Evolutionary conservation across 495 filamentous ascomycete species (phyloP), one percentile per base, ranked within the genome.

Genomic region (Penicillium desertorum): DNA sequence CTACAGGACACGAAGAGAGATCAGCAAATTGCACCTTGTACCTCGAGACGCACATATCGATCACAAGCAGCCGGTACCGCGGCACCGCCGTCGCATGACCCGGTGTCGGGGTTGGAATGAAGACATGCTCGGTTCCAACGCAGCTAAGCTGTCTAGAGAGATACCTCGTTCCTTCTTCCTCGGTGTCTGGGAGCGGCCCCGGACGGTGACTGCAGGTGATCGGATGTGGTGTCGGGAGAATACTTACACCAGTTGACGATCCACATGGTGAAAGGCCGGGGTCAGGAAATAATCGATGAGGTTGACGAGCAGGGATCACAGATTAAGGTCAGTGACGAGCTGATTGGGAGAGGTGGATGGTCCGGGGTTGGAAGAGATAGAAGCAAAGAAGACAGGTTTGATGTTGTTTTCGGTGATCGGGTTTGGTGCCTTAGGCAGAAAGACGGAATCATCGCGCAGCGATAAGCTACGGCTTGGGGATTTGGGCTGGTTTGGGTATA

Each of bases 211-310:
- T 7, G 45, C 45, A 48, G n/a, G 48, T 57, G 57, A 17, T 48
- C 29, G 45, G 46, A 37, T 50, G 64, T 61, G 50, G 47, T 44
- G 45, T 42, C 50, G 49, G 51, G 34, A 45, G 69, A 50, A 20
- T 47, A 80, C 89, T 73, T 89, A 94, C 90, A 96, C 92, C 93
- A 98, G 84, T 91, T 91, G 62, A 96, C 71, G 70, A 98, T 88
- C 92, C 90, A 96, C 93, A 98, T 96, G 58, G 70, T 83, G 80
- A 62, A 60, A 30, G 62, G 53, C 48, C 42, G 47, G 50, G 8
- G 34, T 50, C 48, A 41, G 27, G 39, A 48, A 36, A 27, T 32
- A 51, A 56, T 34, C 23, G 48, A 61, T 34, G 39, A 22, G 37
- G 25, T 57, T 47, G 48, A 42, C 43, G 30, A 56, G 46, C 51